Base-by-base conservation (phyloP, 208 protist genomes). In the Vickermania spadyakhi region DNA sequence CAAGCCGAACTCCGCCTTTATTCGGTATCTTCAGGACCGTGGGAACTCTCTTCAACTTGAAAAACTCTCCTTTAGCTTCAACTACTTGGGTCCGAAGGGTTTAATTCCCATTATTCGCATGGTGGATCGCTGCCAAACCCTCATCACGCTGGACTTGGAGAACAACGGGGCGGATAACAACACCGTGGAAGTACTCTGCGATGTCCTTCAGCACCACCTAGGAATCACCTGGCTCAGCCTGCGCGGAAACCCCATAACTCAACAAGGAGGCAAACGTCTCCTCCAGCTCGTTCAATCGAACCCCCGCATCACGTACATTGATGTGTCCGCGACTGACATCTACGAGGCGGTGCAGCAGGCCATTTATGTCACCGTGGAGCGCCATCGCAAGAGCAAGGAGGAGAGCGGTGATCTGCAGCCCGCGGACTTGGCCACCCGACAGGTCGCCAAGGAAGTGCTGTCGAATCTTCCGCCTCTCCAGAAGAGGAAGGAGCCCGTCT, bases 31-130 rank as follows among this genome's bases (percentile, higher is more conserved):
- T 13, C 64, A 82, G 52, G 58, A 69, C 54, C 71, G 73, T 56
- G 66, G 66, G 0, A 68, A 25, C 23, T 70, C 28, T 30, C 61
- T 42, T 27, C 64, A 64, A 2, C 60, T 89, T 23, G 63, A 68
- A 56, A 25, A 56, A 7, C 58, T 95, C 3, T 58, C 70, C 25
- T 70, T 96, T 2, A 52, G 70, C 14, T 73, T 75, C 64, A 94
- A 94, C 75, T 96, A 96, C 52, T 70, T 96, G n/a, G 91, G 91
- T 21, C 69, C 88, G 2, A 89, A 88, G 3, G 91, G 91, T 3
- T 71, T 94, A 22, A 72, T 78, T 0, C 88, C 91, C 0, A 81
- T 96, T 28, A 59, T 94, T 45, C 76, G 76, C 23, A 81, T 96
- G 36, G 79, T 96, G n/a, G 72, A 75, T 21, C 57, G 80, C 61